Evolutionary conservation across 768 basidiomycete species (phyloP).

Genomic region (Boletus speciosus): DNA sequence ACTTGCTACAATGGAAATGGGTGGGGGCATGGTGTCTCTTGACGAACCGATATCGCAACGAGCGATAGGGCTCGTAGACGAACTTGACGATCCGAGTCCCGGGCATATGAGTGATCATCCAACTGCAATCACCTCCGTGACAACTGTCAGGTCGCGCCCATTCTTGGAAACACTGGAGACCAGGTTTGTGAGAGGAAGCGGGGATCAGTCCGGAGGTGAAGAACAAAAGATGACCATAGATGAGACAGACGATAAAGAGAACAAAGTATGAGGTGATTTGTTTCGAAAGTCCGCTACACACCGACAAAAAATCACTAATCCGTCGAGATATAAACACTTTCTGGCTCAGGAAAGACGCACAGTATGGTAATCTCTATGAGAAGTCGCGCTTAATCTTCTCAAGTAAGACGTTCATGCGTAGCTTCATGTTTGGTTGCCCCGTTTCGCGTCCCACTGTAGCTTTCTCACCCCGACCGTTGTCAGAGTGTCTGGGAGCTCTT

Average conservation of each 20-base stretch:
- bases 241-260: constrained; percentile 48
- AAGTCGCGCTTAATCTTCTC: constrained; percentile 76
- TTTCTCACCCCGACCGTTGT: constrained; percentile 28
- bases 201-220: constrained; percentile 26
- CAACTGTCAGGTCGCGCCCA: constrained; percentile 45
- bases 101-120: constrained; percentile 84
- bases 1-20: constrained; percentile 39
- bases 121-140: constrained; percentile 64
- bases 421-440: constrained; percentile 74
- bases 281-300: not conserved
- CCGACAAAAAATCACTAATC: not conserved
- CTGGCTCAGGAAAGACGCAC: not conserved
- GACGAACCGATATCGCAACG: constrained; percentile 40
- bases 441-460: constrained; percentile 24
- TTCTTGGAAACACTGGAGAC: constrained; percentile 55
- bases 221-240: constrained; percentile 40
- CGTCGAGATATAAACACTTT: not conserved
- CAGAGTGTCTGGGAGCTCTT: constrained; percentile 11
- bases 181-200: constrained; percentile 57
- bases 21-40: constrained; percentile 34
- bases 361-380: constrained; percentile 26
- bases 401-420: constrained; percentile 82
- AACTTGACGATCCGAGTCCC: constrained; percentile 79
- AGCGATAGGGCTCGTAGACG: constrained; percentile 76
- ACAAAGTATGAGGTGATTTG: constrained; percentile 42